Evolutionary conservation across 2,329 filamentous ascomycete species (phyloP).

Genomic region (Sarocladium oryzae): DNA sequence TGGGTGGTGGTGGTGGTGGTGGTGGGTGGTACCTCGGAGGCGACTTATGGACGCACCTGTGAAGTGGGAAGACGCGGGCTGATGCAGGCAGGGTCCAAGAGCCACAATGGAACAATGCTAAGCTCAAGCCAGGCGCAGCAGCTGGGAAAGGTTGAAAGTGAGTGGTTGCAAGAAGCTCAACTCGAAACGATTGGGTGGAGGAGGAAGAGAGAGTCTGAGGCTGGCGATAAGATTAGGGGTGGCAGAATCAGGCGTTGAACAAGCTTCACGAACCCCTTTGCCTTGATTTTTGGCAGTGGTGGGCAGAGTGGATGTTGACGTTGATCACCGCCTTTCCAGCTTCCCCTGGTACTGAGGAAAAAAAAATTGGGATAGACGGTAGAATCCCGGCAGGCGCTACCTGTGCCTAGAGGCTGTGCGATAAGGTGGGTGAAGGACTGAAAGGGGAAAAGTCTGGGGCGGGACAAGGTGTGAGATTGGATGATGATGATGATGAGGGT

Average conservation of each 20-base stretch:
- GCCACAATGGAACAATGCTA: conserved; percentile 8
- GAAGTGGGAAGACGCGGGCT: conserved; percentile 4
- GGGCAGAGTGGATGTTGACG: not conserved
- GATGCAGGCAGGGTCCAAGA: conserved; percentile 10
- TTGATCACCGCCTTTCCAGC: conserved; percentile 5
- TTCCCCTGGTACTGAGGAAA: not conserved
- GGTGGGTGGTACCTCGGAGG: not conserved
- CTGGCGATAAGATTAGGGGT: conserved; percentile 2
- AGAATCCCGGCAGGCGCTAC: conserved; percentile 5
- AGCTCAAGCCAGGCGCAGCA: conserved; percentile 2
- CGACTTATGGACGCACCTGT: not conserved
- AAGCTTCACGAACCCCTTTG: not conserved
- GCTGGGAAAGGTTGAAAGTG: not conserved
- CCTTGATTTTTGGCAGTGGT: conserved; percentile 3
- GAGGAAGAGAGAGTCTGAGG: not conserved
- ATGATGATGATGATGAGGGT: not conserved
- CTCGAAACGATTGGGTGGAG: not conserved
- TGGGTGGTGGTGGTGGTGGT: not conserved
- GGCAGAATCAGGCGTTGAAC: conserved; percentile 5
- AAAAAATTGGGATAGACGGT: not conserved
- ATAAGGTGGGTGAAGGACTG: not conserved
- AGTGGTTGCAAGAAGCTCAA: not conserved
- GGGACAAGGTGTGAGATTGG: not conserved
- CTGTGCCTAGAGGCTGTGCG: not conserved
- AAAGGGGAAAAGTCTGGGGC: conserved; percentile 4